Evolutionary conservation across 139 green algal genomes (phyloP), one percentile per base, ranked within the genome.

Genomic region (Zygnema circumcarinatum): DNA sequence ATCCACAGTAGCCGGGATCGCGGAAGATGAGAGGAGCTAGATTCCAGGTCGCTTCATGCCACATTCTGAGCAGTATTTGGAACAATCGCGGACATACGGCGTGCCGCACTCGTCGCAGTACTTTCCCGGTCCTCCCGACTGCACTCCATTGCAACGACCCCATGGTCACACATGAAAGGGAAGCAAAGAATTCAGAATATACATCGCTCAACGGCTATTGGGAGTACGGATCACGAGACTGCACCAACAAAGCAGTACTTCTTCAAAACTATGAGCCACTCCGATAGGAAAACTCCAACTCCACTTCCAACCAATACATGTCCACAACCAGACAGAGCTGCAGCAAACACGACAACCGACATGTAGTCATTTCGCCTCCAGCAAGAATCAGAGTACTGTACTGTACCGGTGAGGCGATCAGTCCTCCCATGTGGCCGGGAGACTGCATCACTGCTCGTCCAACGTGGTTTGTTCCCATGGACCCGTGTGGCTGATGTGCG

Each of bases 61-160:
- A 52, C 83, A 88, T n/a, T 88, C 83, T n/a, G 83, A 88, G 79
- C 83, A 88, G 31, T 86, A 88, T 78, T 88, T 88, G 2, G 83
- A 88, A 21, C 47, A 73, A 76, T 88, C 83, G 29, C 83, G 79
- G 21, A 89, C 76, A 52, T 88, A 88, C 25, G 83, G 36, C 32
- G 75, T 41, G 1, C 83, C 83, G 47, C 83, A 88, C 79, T 88
- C 83, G n/a, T 88, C 83, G n/a, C 83, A 88, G 2, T 67, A 88
- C 25, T 88, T 88, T 0, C 47, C 80, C 36, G 38, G 76, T 29
- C 74, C 74, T 82, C 7, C 11, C 16, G 69, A 78, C 69, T 78
- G 36, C 69, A 7, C 7, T 16, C 7, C 47, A 7, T 16, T 25
- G 47, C 7, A 25, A 62, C 16, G 7, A 25, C 47, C 47, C 7